Base-by-base conservation (phyloP, 257 asterid species). In the Jasminum sambac region DNA sequence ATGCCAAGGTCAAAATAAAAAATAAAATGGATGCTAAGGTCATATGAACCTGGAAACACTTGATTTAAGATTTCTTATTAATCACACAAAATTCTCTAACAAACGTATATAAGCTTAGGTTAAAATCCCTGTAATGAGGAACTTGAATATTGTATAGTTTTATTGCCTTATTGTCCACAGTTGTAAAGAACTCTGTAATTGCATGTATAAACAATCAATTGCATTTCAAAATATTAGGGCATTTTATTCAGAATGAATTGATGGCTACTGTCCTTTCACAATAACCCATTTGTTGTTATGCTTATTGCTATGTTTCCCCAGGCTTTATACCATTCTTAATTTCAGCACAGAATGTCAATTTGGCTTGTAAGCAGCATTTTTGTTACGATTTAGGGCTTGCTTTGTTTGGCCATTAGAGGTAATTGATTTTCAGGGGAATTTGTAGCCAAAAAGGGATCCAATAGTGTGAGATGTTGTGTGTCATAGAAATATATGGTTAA, bases 211-310 rank as follows among this genome's bases (percentile, higher is more conserved):
- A 38, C n/a, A 44, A 64, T 39, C 55, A 14, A 42, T 64, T 64
- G 19, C 80, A 43, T 42, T 42, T 48, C 58, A 43, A 63, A 26
- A 19, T 63, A 34, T 69, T 26, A 50, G 11, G 55, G 14, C 60
- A 19, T 71, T 76, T 38, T 17, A 17, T 52, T 52, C 14, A 5
- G 11, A 17, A 52, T 8, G 14, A 44, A 1, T 44, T 44, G 14
- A 44, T 13, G 30, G 61, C 21, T 52, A 21, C 30, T 19, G 6
- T 25, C 25, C 17, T 52, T 52, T 21, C 10, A 30, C 61, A 52
- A 2, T 21, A 52, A 17, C 61, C 6, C 8, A 52, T 52, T 52
- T 19, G 61, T 21, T 52, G 6, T 6, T 4, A 1, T 48, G 58
- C 58, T 48, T 48, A 14, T 48, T 48, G 58, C 58, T 48, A 48